A percentile compares a stretch with the other conserved stretches of the same genome.
These are phyloP conservation scores for Hypericum perforatum DNA, from an alignment of 345 rosid species.

Conservation along the genomic window DNA sequence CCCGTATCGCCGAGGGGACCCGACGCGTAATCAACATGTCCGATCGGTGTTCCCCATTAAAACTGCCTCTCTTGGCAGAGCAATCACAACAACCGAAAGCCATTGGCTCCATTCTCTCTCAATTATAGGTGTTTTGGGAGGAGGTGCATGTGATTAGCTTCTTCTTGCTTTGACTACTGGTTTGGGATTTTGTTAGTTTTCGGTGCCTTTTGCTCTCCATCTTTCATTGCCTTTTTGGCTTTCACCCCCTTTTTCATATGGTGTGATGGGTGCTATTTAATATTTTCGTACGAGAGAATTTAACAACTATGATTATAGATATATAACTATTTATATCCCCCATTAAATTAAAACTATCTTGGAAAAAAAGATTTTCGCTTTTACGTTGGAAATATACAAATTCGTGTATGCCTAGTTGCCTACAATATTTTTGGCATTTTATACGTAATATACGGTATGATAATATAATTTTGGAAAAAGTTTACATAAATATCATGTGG, in stretches of 20 bases:
- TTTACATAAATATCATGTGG: no score
- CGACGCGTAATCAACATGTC: constrained; percentile 12
- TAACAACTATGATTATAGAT: no score
- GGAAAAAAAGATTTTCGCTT: no score
- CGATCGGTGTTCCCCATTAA: constrained; percentile 14
- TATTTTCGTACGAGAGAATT: no score
- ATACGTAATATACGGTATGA: no score
- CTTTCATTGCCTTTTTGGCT: not conserved
- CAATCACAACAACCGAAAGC: constrained; percentile 4
- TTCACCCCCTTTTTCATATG: not conserved
- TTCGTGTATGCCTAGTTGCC: no score
- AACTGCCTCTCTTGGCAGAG: constrained; percentile 6
- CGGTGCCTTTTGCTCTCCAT: constrained; percentile 8
- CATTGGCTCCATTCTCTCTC: constrained; percentile 5
- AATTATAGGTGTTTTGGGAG: constrained; percentile 18
- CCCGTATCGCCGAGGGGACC: not conserved
- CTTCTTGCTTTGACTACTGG: constrained; percentile 19
- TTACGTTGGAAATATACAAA: no score
- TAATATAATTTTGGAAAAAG: no score
- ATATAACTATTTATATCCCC: no score
- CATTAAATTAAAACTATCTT: no score
- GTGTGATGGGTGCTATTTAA: no score
- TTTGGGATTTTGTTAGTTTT: constrained; percentile 10
- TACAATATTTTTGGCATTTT: no score
- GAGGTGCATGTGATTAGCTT: not conserved